These are phyloP conservation scores for Pachysolen tannophilus DNA, from an alignment of 805 yeast genomes.

Conservation along the genomic window DNA sequence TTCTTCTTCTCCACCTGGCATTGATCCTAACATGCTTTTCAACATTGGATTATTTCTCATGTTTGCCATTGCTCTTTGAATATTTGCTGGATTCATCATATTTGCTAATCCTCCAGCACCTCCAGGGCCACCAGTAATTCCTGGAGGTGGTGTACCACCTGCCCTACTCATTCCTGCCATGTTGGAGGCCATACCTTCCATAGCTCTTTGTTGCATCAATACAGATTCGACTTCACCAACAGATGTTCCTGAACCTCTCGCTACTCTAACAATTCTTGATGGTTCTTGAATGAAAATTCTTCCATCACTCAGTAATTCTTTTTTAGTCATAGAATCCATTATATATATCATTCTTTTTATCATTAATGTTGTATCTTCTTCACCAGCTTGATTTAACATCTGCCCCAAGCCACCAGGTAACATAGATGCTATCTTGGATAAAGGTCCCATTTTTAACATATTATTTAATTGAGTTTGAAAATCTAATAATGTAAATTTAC, in stretches of 20 bases:
- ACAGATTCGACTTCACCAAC: slow-evolving; percentile 92
- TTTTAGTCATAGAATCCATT: slow-evolving; percentile 92
- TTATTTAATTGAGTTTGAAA: slow-evolving; percentile 93
- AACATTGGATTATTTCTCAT: slow-evolving; percentile 43
- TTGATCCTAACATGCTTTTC: slow-evolving; percentile 14
- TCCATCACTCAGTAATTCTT: slow-evolving; percentile 89
- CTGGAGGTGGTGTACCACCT: slow-evolving; percentile 49
- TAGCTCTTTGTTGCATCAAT: slow-evolving; percentile 82
- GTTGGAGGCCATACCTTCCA: slow-evolving; percentile 86
- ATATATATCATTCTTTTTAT: slow-evolving; percentile 85
- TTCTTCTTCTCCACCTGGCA: slow-evolving; percentile 16
- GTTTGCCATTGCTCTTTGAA: slow-evolving; percentile 45
- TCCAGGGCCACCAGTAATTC: slow-evolving; percentile 50
- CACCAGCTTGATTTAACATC: slow-evolving; percentile 81
- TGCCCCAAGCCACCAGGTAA: slow-evolving; percentile 85
- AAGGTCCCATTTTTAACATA: slow-evolving; percentile 93
- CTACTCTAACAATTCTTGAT: slow-evolving; percentile 78
- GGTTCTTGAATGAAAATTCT: slow-evolving; percentile 73
- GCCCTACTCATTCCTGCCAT: slow-evolving; percentile 49
- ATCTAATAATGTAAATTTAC: slow-evolving; percentile 86
- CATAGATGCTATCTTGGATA: slow-evolving; percentile 91
- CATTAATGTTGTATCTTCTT: slow-evolving; percentile 80
- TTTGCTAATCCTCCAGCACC: slow-evolving; percentile 24
- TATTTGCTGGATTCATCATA: slow-evolving; percentile 23
- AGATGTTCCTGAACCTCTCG: slow-evolving; percentile 89